Evolutionary conservation across 1,139 yeast genomes (phyloP).

Genomic region (Hyphopichia burtonii): DNA sequence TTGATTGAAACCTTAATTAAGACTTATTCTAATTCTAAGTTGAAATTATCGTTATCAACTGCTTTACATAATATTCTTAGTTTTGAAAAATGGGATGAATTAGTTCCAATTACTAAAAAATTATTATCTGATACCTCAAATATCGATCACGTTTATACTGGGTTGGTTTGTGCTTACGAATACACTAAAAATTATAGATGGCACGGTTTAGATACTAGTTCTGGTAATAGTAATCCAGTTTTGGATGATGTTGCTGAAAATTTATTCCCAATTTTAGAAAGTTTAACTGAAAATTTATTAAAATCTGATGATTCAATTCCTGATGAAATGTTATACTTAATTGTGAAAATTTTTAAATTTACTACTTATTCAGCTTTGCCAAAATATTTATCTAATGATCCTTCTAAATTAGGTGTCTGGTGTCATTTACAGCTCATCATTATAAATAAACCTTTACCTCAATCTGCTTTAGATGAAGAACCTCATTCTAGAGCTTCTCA

Average conservation of each 20-base stretch:
- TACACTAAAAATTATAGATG: constrained; percentile 59
- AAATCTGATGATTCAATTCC: constrained; percentile 28
- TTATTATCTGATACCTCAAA: constrained; percentile 46
- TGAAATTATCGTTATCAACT: constrained; percentile 41
- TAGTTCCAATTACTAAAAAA: constrained; percentile 33
- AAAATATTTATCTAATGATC: constrained; percentile 47
- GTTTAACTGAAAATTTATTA: constrained; percentile 42
- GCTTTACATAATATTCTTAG: constrained; percentile 45
- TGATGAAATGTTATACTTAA: constrained; percentile 59
- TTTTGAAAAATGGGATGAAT: constrained; percentile 47
- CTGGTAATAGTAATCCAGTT: constrained; percentile 34
- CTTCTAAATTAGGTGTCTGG: constrained; percentile 59
- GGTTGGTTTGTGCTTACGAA: constrained; percentile 55
- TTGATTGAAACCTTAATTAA: constrained; percentile 47
- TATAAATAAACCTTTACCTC: constrained; percentile 45
- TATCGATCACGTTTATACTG: constrained; percentile 54
- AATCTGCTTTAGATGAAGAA: constrained; percentile 36
- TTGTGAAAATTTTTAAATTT: constrained; percentile 65
- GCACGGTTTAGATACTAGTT: constrained; percentile 46
- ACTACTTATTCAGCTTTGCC: constrained; percentile 59
- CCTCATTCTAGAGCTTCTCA: constrained; percentile 33
- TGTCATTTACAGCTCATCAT: constrained; percentile 57
- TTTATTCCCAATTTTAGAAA: constrained; percentile 58
- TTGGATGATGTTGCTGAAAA: constrained; percentile 49
- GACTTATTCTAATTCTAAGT: constrained; percentile 32